These are phyloP conservation scores for Blepharisma undulans DNA, from an alignment of 169 alveolate species.

Conservation along the genomic window DNA sequence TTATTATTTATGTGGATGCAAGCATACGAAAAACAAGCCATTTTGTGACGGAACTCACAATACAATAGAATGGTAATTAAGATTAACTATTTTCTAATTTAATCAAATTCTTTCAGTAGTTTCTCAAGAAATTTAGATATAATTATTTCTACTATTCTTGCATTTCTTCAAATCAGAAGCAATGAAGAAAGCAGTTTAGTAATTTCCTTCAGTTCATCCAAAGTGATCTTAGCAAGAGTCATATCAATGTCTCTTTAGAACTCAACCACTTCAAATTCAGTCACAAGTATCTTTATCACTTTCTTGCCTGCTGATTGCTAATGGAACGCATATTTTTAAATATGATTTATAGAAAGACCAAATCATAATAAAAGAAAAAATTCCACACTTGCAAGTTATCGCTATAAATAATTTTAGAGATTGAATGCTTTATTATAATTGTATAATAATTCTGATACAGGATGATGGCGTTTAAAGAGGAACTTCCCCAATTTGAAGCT, in stretches of 20 bases:
- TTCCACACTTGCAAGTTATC: no score
- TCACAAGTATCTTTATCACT: slow-evolving; percentile 59
- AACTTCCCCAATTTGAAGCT: background rate
- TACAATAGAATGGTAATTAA: background rate
- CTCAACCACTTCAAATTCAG: slow-evolving; percentile 73
- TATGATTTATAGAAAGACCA: no score
- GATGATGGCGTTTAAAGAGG: background rate
- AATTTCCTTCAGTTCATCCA: slow-evolving; percentile 60
- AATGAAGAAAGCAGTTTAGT: slow-evolving; percentile 29
- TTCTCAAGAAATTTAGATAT: no score
- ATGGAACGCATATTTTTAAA: no score
- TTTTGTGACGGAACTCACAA: slow-evolving; percentile 36
- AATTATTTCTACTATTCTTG: background rate
- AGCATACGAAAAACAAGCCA: slow-evolving; percentile 36
- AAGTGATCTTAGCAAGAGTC: slow-evolving; percentile 54
- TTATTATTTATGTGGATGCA: slow-evolving; percentile 44
- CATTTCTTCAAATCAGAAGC: background rate
- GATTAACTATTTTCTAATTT: no score
- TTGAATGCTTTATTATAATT: no score
- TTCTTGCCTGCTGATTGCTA: slow-evolving; percentile 61
- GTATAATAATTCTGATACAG: background rate
- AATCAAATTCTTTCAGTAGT: no score
- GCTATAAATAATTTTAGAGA: no score
- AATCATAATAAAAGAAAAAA: no score
- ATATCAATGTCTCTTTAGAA: slow-evolving; percentile 44